Base-by-base conservation (phyloP, 2,329 filamentous ascomycete species). In the Aspergillus sp. region DNA sequence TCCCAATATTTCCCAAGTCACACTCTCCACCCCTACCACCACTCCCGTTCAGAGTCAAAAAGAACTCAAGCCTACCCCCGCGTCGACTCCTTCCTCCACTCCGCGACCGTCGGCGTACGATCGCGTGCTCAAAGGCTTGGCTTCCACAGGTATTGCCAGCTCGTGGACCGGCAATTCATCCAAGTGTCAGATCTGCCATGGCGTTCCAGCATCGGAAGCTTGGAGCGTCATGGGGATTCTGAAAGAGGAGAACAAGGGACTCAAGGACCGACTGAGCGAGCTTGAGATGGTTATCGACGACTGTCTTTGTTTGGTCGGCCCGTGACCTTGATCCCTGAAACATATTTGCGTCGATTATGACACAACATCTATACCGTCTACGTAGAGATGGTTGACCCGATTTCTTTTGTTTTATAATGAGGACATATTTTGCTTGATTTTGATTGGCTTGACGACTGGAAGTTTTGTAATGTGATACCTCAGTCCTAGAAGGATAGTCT, bases 251-350 rank as follows among this genome's bases (percentile, higher is more conserved):
- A 87, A 86, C 62, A 71, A 75, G 26, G 77, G 76, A 7, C 70
- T 87, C 52, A 82, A 84, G 66, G 73, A 76, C 49, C 76, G 84
- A 52, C 76, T 87, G 3, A 77, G 78, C 11, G 79, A 83, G 54
- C 73, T 87, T 39, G 83, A 87, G 67, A 73, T 77, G 47, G 80
- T 80, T 20, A 77, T 87, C 53, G 84, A 87, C 56, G 81, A 83
- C 47, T 84, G 82, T 53, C 77, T 88, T 63, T 80, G 82, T 59
- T 73, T 85, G 54, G 81, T 86, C 58, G 76, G 74, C 5, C 68
- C 72, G 52, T 73, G 61, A 67, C 31, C 18, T 24, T 14, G 11
- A 32, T 24, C 20, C 29, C 47, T 3, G 31, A 18, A 39, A 14
- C 6, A 36, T 22, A n/a, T 24, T 45, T 49, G 39, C n/a, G 45